Percentiles rank a stretch among this genome's conserved stretches.
Evolutionary conservation across 306 rosid genomes (phyloP).

Genomic region (Vicia villosa): DNA sequence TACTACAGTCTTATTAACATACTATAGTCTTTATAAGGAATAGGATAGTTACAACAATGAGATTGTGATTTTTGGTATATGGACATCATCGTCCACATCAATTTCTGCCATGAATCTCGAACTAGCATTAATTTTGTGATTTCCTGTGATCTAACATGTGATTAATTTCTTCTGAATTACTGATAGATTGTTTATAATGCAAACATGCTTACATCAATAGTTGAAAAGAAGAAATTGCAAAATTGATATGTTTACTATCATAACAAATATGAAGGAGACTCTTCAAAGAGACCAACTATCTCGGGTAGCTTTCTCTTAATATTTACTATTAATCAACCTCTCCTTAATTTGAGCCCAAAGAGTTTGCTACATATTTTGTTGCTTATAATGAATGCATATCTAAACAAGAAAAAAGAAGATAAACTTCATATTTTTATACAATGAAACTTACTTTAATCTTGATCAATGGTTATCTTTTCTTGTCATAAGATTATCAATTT

Average conservation of each 20-base stretch:
- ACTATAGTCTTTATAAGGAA: no score
- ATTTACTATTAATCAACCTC: neutral
- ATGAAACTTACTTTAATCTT: no score
- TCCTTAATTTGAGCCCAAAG: constrained; percentile 2
- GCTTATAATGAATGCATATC: neutral
- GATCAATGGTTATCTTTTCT: neutral
- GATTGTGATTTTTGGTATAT: no score
- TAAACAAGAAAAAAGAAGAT: neutral
- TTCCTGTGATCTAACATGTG: constrained; percentile 10
- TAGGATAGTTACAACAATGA: no score
- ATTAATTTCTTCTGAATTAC: constrained; percentile 21
- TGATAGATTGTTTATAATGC: constrained; percentile 80
- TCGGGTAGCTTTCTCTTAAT: constrained; percentile 65
- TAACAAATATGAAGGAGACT: constrained; percentile 71
- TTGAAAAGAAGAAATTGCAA: constrained; percentile 57
- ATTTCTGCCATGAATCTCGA: constrained; percentile 15
- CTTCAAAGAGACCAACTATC: constrained; percentile 61
- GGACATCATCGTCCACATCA: no score
- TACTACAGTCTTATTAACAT: no score
- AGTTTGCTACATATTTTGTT: constrained; percentile 8
- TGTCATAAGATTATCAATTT: constrained; percentile 76
- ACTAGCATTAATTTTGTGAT: constrained; percentile 3
- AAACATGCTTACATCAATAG: constrained; percentile 74
- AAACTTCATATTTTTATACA: no score
- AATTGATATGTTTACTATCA: constrained; percentile 78